Evolutionary conservation across 2,329 filamentous ascomycete species (phyloP).

Genomic region (Alternaria ventricosa): DNA sequence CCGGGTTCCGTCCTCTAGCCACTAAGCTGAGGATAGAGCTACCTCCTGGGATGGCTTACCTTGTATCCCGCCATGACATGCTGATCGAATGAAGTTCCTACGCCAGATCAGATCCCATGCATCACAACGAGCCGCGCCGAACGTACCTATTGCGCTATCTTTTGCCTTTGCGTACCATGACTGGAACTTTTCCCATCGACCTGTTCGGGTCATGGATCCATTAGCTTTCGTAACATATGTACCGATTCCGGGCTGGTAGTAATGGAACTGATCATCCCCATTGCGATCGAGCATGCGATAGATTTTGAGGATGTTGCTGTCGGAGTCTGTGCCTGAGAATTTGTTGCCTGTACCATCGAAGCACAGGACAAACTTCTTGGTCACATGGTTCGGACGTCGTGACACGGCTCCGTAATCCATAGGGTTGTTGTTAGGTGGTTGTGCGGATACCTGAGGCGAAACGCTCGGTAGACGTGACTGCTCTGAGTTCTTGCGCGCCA

Average conservation of each 20-base stretch:
- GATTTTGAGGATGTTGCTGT: slow-evolving; percentile 67
- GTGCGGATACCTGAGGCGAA: slow-evolving; percentile 12
- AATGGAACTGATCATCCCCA: slow-evolving; percentile 62
- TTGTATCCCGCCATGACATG: slow-evolving; percentile 85
- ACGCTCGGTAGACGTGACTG: background rate
- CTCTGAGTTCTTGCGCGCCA: slow-evolving; percentile 9
- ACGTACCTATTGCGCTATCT: slow-evolving; percentile 69
- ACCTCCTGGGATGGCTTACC: slow-evolving; percentile 59
- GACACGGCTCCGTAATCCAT: slow-evolving; percentile 20
- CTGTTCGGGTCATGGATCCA: slow-evolving; percentile 63
- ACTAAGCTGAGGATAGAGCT: background rate
- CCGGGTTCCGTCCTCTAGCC: background rate
- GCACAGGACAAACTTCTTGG: slow-evolving; percentile 67
- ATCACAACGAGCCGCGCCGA: background rate
- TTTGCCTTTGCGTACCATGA: slow-evolving; percentile 76
- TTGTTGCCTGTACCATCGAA: slow-evolving; percentile 55
- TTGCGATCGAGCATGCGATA: slow-evolving; percentile 72
- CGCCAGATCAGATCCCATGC: background rate
- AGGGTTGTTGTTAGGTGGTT: slow-evolving; percentile 10
- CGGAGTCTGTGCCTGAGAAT: slow-evolving; percentile 49
- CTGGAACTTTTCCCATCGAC: slow-evolving; percentile 62
- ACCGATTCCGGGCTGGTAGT: slow-evolving; percentile 65
- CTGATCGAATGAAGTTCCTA: slow-evolving; percentile 77
- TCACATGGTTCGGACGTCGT: slow-evolving; percentile 18
- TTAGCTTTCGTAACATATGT: slow-evolving; percentile 66